Evolutionary conservation across 352 stramenopile species (phyloP), one percentile per base, ranked within the genome.

Genomic region (Phytopythium kandeliae): DNA sequence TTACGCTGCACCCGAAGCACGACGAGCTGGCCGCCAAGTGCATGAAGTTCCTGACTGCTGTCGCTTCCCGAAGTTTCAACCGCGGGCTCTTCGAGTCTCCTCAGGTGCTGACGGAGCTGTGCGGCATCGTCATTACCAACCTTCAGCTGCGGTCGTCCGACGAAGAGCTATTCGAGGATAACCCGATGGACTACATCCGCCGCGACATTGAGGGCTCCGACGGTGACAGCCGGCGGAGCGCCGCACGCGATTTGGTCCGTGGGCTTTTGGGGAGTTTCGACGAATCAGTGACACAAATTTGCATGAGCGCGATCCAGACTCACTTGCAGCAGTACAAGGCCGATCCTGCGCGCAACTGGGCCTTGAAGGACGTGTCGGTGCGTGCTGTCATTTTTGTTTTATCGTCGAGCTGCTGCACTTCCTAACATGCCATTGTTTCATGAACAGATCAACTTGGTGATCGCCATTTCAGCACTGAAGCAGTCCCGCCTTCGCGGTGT

Each of bases 131-230:
- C 10, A 94, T 99, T 46, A 97, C 94, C 15, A 99, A 99, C 67
- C 55, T 99, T 33, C 92, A 88, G 54, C 83, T 99, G 51, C 88
- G 96, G n/a, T 93, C 98, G 40, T 86, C 74, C 12, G 86, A 96
- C 48, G 97, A 99, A 62, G 96, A 99, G 68, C 72, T 97, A 21
- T 99, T 99, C 60, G 97, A 99, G 62, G 96, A 99, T 65, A 97
- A 99, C 66, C 95, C 96, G 8, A 89, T 96, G 57, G 96, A 99
- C 52, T 99, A 98, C 72, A 98, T 99, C 61, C 78, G 96, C 24
- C 88, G 86, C 2, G 97, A 99, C 63, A 98, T 99, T 65, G 97
- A 99, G 85, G 95, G 93, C 19, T 96, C 80, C 10, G 97, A 99
- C 71, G 95, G 81, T 13, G 96, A 99, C 58, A 99, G 95, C 34